Evolutionary conservation across 2,329 filamentous ascomycete species (phyloP), one percentile per base, ranked within the genome.

Genomic region (Cordyceps farinosa): DNA sequence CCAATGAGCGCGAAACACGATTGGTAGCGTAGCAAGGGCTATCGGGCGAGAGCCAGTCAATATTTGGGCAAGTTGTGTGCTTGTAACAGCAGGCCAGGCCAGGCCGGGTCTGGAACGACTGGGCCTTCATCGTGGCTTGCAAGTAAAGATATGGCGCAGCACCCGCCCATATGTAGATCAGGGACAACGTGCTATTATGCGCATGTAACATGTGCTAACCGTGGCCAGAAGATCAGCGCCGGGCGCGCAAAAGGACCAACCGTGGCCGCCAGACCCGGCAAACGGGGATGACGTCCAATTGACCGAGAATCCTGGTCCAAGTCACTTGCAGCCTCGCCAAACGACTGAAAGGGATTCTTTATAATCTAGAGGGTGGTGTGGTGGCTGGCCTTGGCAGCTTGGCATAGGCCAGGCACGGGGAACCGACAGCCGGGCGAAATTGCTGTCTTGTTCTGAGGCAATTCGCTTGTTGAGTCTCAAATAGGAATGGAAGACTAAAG

Each of bases 211-310:
- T 55, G 38, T 30, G 38, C 29, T n/a, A 42, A 40, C 34, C 52
- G 22, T 34, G 47, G 36, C 27, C 22, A 59, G 48, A 44, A n/a
- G 57, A 60, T 60, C 57, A 27, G 57, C 57, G 47, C 9, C 3
- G 34, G 27, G 17, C 36, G 11, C n/a, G 42, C 45, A 60, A 59
- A 59, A 59, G 56, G 56, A 30, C 56, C 56, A 42, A 15, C 22
- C 36, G 17, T 10, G 52, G 30, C 10, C 29, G 13, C 9, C 53
- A 27, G 22, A 22, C 56, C 34, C 32, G 56, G 27, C 22, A 50
- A 27, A 40, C 44, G 45, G 45, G 56, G 7, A 40, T 22, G 22
- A 59, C 38, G 9, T 50, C 22, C 44, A 59, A 38, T 40, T 8
- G 32, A 50, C 40, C 44, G 13, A 45, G 13, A 13, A 50, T 40